Evolutionary conservation across 495 filamentous ascomycete species (phyloP).

Genomic region (Trichoderma gamsii): DNA sequence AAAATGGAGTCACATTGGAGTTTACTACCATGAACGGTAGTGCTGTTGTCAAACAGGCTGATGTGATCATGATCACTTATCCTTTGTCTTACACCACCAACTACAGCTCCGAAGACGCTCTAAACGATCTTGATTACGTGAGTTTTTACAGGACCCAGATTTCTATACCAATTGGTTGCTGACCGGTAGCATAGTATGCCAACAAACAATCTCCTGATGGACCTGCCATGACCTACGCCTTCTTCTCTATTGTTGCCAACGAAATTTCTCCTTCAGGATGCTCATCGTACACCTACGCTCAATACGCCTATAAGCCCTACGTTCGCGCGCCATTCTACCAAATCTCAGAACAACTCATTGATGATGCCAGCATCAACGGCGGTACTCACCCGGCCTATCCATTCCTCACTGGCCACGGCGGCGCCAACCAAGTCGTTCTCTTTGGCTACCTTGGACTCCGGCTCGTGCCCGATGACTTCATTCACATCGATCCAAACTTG

Average conservation of each 20-base stretch:
- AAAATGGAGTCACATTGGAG: conserved; percentile 58
- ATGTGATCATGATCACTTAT: conserved; percentile 52
- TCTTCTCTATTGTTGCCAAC: conserved; percentile 50
- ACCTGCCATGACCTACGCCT: conserved; percentile 57
- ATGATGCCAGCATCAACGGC: conserved; percentile 57
- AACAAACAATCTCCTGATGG: conserved; percentile 50
- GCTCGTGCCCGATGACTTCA: conserved; percentile 32
- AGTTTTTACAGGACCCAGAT: background rate
- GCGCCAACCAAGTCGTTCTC: conserved; percentile 47
- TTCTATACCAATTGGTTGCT: background rate
- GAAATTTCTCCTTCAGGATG: conserved; percentile 49
- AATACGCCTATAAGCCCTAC: conserved; percentile 48
- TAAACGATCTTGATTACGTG: conserved; percentile 51
- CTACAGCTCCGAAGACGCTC: conserved; percentile 45
- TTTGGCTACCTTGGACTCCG: conserved; percentile 51
- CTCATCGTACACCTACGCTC: conserved; percentile 49
- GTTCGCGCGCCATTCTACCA: conserved; percentile 52
- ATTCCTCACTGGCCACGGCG: conserved; percentile 55
- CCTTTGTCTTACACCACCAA: conserved; percentile 47
- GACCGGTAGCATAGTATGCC: conserved; percentile 37
- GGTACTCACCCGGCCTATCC: conserved; percentile 54
- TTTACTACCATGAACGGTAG: conserved; percentile 54
- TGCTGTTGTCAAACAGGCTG: conserved; percentile 54
- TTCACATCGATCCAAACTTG: conserved; percentile 49
- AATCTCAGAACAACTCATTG: conserved; percentile 64